phyloP scores from a whole-genome alignment of 1,284 basidiomycete genomes.

The Naganishia liquefaciens region DNA sequence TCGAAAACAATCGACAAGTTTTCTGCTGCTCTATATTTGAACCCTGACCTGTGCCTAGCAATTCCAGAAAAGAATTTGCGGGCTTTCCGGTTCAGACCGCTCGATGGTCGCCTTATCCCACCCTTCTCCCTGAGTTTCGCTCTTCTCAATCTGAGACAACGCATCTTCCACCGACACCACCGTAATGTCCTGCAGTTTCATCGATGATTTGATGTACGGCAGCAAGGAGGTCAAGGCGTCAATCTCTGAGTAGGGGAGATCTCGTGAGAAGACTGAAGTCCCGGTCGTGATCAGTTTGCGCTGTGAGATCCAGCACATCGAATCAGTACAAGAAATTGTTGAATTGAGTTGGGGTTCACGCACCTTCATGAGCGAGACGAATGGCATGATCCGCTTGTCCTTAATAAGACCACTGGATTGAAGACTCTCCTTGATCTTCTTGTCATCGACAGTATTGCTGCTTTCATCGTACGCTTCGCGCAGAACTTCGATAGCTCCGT shows the following conservation, averaged over 20 bases:
- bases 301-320: conserved; percentile 4
- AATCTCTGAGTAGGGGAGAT: conserved; percentile 81
- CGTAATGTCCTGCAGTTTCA: conserved; percentile 72
- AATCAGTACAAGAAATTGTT: no score
- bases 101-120: conserved; percentile 62
- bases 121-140: conserved; percentile 40
- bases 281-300: conserved; percentile 81
- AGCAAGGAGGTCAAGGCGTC: conserved; percentile 71
- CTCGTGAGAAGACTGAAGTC: conserved; percentile 79
- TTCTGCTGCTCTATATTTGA: no score
- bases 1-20: no score
- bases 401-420: conserved; percentile 80
- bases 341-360: conserved; percentile 32
- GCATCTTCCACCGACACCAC: conserved; percentile 73
- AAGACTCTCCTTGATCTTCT: conserved; percentile 70
- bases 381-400: conserved; percentile 96
- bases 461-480: conserved; percentile 67
- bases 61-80: conserved; percentile 77
- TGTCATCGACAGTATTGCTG: conserved; percentile 74
- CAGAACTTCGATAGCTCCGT: conserved; percentile 73
- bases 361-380: conserved; percentile 89
- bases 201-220: conserved; percentile 80
- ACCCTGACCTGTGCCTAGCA: conserved; percentile 7
- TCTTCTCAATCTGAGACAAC: conserved; percentile 39
- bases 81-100: conserved; percentile 80